Percentiles rank a stretch among this genome's conserved stretches.
These are phyloP conservation scores for Mariannaea elegans DNA, from an alignment of 2,329 filamentous ascomycete species.

Conservation along the genomic window DNA sequence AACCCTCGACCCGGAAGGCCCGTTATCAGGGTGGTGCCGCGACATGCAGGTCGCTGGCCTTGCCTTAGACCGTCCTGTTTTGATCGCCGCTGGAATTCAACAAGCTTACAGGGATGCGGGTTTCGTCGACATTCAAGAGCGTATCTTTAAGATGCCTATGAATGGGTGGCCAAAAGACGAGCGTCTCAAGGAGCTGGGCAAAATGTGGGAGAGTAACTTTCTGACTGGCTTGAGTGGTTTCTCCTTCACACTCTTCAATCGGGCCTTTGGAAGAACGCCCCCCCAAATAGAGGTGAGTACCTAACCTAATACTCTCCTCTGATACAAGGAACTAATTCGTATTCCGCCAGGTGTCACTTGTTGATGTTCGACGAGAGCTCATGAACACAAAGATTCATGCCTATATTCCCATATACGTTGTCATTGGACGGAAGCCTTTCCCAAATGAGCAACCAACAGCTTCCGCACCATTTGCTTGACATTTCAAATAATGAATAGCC, in stretches of 20 bases:
- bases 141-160: constrained; percentile 62
- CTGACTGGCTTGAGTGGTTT: constrained; percentile 56
- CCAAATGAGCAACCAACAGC: constrained; percentile 40
- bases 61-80: constrained; percentile 48
- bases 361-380: constrained; percentile 59
- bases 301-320: neutral
- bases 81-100: constrained; percentile 46
- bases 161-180: constrained; percentile 62
- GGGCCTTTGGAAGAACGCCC: constrained; percentile 50
- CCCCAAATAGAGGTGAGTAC: constrained; percentile 59
- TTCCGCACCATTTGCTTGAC: constrained; percentile 22
- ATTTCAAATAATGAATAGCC: neutral
- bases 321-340: constrained; percentile 21
- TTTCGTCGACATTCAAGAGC: constrained; percentile 64
- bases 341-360: constrained; percentile 53
- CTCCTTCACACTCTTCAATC: constrained; percentile 52
- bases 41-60: constrained; percentile 52
- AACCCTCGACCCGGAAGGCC: constrained; percentile 49
- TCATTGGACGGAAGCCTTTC: constrained; percentile 61
- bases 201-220: constrained; percentile 56
- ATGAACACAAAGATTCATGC: constrained; percentile 57
- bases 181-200: constrained; percentile 53
- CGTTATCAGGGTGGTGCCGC: constrained; percentile 51
- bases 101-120: constrained; percentile 57
- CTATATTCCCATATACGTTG: constrained; percentile 59